Conservation (phyloP, 1,284 basidiomycete genomes). For the Lentinula novae-zelandiae region DNA sequence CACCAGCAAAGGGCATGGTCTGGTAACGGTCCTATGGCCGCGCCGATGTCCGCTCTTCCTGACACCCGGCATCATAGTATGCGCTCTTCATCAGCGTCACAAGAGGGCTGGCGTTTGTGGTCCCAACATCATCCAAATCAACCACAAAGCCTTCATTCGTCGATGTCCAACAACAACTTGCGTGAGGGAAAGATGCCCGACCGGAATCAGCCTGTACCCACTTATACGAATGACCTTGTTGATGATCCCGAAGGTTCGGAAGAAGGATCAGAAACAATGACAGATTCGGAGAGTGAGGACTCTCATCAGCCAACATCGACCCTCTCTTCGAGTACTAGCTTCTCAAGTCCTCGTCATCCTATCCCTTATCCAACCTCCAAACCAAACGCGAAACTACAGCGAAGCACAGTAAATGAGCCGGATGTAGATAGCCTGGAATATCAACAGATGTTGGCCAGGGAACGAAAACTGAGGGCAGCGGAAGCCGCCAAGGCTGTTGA, state of each 20-base stretch:
- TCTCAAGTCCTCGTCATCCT: neutral
- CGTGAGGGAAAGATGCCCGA: neutral
- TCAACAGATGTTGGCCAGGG: slow-evolving; percentile 2
- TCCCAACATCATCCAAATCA: neutral
- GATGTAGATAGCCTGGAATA: slow-evolving; percentile 1
- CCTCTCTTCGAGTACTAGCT: neutral
- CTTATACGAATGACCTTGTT: neutral
- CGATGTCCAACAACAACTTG: neutral
- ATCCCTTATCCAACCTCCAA: neutral
- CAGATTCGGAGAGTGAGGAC: neutral
- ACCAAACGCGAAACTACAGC: neutral
- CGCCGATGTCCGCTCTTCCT: neutral
- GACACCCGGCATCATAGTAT: neutral
- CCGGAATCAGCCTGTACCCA: neutral
- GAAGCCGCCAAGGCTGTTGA: neutral
- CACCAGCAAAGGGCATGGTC: neutral
- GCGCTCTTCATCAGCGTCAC: slow-evolving; percentile 1
- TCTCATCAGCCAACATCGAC: neutral
- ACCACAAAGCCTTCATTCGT: neutral
- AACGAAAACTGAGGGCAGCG: neutral
- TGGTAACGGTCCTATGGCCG: neutral
- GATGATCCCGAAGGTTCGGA: neutral
- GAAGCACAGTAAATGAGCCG: slow-evolving; percentile 3
- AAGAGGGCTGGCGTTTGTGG: slow-evolving; percentile 13
- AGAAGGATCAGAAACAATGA: neutral